phyloP scores from a whole-genome alignment of 257 asterid species.

The Rhazya stricta region DNA sequence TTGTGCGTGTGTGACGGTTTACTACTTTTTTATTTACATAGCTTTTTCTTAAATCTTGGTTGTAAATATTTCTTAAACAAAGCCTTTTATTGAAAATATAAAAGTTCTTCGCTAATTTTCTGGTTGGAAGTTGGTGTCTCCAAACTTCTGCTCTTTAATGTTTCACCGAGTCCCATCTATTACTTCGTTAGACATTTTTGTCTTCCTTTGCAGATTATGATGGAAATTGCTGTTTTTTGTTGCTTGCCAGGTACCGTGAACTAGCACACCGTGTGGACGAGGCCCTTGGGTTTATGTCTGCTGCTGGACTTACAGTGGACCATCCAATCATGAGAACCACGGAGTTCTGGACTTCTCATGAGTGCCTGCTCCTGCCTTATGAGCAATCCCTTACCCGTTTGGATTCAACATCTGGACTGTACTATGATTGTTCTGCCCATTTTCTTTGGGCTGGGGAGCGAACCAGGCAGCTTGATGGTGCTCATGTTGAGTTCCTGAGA shows the following conservation, averaged over 20 bases:
- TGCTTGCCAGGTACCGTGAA: slow-evolving; percentile 57
- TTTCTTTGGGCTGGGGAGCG: slow-evolving; percentile 78
- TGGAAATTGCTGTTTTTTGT: slow-evolving; percentile 7
- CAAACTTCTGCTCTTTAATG: background rate
- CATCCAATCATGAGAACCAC: slow-evolving; percentile 70
- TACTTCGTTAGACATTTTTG: background rate
- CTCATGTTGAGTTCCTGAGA: slow-evolving; percentile 74
- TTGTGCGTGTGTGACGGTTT: background rate
- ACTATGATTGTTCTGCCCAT: slow-evolving; percentile 80
- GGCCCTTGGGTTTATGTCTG: slow-evolving; percentile 79
- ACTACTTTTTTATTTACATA: background rate
- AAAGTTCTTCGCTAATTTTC: background rate
- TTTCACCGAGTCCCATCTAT: background rate
- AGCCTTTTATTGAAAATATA: background rate
- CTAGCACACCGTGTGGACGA: slow-evolving; percentile 72
- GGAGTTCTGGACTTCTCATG: slow-evolving; percentile 80
- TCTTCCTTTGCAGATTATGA: background rate
- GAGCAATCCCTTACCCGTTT: slow-evolving; percentile 73
- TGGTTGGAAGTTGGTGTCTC: background rate
- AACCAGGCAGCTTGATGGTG: slow-evolving; percentile 75
- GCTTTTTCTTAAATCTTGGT: background rate
- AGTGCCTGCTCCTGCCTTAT: slow-evolving; percentile 74
- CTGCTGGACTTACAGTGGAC: slow-evolving; percentile 72
- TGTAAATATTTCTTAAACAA: background rate
- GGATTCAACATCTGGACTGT: slow-evolving; percentile 72